Base-by-base conservation (phyloP, 306 rosid species). In the Lablab purpureus region DNA sequence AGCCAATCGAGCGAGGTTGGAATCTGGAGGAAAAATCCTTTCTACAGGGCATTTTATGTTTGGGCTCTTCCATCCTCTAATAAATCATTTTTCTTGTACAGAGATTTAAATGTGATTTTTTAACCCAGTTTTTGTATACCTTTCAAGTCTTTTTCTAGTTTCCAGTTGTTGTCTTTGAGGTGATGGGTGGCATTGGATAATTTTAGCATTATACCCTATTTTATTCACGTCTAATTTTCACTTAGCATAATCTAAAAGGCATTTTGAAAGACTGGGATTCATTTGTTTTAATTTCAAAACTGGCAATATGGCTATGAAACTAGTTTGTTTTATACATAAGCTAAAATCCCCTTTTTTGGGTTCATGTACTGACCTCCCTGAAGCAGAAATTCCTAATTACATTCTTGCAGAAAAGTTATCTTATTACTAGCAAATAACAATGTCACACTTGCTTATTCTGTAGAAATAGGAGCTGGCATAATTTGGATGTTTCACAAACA, bases 391-490 rank as follows among this genome's bases (percentile, higher is more conserved):
- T 59, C 49, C 22, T 56, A 60, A 28, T 27, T 23, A 41, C 40
- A 43, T 65, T 30, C 11, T 14, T 71, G 70, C 22, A 41, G 49
- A 71, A 8, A 14, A 18, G 40, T 40, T 46, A 58, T 58, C 55
- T 47, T 36, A 46, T 13, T 0, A 21, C 34, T 68, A 43, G 30
- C 45, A 71, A 37, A 45, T 69, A 55, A 21, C 64, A 71, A 40
- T 34, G 36, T 12, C 64, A 22, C 7, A 50, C 71, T 43, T 23
- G 32, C 56, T 71, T 19, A 9, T 32, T 27, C 41, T 56, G 10
- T 67, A 4, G 34, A 49, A 54, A 43, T 49, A 46, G 77, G 13
- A 79, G 80, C 50, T 81, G 75, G 47, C 73, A 68, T 59, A 72
- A 82, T 63, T 66, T 32, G 41, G 56, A 79, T 30, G 43, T 51